A percentile compares a stretch with the other conserved stretches of the same genome.
These are phyloP conservation scores for Aspergillus jensenii DNA, from an alignment of 2,329 filamentous ascomycete species.

Conservation along the genomic window DNA sequence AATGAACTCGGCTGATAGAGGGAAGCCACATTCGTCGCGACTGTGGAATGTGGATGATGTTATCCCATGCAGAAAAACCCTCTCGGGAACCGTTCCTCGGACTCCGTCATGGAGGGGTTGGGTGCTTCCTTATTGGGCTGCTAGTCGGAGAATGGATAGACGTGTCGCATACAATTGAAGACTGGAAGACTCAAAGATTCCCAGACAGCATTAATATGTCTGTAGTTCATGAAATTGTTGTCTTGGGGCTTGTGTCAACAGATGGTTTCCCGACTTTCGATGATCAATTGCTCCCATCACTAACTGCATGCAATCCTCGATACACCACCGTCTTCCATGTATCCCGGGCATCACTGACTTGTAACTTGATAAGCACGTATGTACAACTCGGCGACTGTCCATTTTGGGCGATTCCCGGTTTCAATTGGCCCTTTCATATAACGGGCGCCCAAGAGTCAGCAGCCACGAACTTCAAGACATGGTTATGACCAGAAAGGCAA, in stretches of 20 bases:
- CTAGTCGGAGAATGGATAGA: neutral
- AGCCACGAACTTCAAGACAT: neutral
- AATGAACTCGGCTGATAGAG: neutral
- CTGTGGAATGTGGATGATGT: neutral
- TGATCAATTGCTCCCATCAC: neutral
- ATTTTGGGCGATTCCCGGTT: neutral
- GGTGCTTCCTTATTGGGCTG: neutral
- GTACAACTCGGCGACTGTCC: neutral
- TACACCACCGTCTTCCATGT: neutral
- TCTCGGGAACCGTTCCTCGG: conserved; percentile 2
- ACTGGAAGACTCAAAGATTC: neutral
- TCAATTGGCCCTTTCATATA: neutral
- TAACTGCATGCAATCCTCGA: neutral
- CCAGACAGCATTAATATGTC: too few species aligned
- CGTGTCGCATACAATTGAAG: neutral
- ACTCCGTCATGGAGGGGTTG: conserved; percentile 4
- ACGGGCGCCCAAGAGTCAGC: neutral
- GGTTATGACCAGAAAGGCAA: neutral
- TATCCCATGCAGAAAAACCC: neutral
- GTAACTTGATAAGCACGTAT: neutral
- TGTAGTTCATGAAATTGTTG: too few species aligned
- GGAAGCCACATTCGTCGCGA: neutral
- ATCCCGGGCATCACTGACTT: neutral
- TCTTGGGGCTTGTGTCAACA: neutral
- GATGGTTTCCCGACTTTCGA: neutral